Evolutionary conservation across 139 green algal species (phyloP), one percentile per base, ranked within the genome.

Genomic region (Deuterostichococcus epilithicus): DNA sequence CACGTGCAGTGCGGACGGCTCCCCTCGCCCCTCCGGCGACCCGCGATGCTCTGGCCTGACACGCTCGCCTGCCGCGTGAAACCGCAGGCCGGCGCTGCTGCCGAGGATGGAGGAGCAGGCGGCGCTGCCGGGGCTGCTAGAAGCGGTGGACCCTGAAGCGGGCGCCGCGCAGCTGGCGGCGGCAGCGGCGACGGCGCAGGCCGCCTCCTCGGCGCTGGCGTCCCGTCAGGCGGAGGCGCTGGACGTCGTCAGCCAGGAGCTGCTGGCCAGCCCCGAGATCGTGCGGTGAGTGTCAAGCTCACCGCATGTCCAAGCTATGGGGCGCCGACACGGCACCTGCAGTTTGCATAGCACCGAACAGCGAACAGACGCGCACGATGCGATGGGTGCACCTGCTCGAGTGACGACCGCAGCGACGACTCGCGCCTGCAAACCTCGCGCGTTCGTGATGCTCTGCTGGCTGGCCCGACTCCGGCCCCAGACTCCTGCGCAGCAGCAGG

Each of bases 191-290:
- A 84, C 80, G 39, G 87, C 80, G 5, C 72, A 83, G 42, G 65
- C 75, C 20, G 52, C 52, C 52, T 30, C 18, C 52, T 30, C 18
- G 18, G 18, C 26, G 52, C 81, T 94, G 26, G 87, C 86, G 0
- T 75, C 68, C 25, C 82, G 85, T 25, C 90, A 95, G 78, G 74
- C 80, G 2, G 78, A 91, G 39, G 77, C 76, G 0, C 68, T 94
- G 58, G 80, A 86, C 33, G 37, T 67, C 6, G 82, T 90, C 1
- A 84, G 76, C 15, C 70, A 84, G 39, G 88, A 94, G 78, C 84
- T 94, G 65, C 85, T 92, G 68, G 86, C 76, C 72, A 91, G 83
- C 71, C 84, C 86, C 4, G 90, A 95, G 70, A 93, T 93, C 59
- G 60, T 89, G n/a, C 75, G 82, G 70, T 83, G 78, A n/a, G n/a